phyloP scores from a whole-genome alignment of 202 grass and related monocot species.

The Schoenoplectus triqueter region DNA sequence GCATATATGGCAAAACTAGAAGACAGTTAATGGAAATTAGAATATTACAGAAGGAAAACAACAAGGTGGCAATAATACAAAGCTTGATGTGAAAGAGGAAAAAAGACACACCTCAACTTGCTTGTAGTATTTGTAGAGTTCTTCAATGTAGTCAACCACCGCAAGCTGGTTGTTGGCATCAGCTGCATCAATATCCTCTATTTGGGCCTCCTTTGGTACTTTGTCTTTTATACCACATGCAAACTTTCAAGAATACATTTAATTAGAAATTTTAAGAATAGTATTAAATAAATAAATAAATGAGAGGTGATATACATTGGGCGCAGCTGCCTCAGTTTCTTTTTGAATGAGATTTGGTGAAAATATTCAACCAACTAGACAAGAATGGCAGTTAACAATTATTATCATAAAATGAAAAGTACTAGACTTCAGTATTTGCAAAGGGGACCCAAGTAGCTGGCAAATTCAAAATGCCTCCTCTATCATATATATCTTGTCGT shows the following conservation, averaged over 20 bases:
- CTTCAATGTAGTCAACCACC: constrained; percentile 73
- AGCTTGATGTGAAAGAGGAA: neutral
- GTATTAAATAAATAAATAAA: neutral
- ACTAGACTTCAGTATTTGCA: neutral
- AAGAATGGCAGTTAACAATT: neutral
- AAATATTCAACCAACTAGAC: neutral
- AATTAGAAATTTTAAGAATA: constrained; percentile 34
- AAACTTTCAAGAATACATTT: constrained; percentile 28
- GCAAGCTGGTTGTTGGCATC: constrained; percentile 63
- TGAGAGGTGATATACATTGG: neutral
- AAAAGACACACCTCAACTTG: constrained; percentile 55
- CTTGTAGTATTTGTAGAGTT: constrained; percentile 77
- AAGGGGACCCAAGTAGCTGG: neutral
- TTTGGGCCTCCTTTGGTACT: constrained; percentile 29
- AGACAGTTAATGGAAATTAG: neutral
- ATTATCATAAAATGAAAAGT: neutral
- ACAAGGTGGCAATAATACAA: neutral
- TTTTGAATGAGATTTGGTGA: neutral
- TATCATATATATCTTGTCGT: neutral
- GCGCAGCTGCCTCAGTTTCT: neutral
- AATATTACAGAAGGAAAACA: neutral
- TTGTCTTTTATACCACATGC: constrained; percentile 55
- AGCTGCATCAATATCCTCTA: constrained; percentile 63
- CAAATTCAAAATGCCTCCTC: too few relatives aligned
- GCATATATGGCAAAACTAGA: neutral